Percentiles rank a stretch among this genome's conserved stretches.
Evolutionary conservation across 2,329 filamentous ascomycete genomes (phyloP).

Genomic region (Scopulariopsis brevicaulis): DNA sequence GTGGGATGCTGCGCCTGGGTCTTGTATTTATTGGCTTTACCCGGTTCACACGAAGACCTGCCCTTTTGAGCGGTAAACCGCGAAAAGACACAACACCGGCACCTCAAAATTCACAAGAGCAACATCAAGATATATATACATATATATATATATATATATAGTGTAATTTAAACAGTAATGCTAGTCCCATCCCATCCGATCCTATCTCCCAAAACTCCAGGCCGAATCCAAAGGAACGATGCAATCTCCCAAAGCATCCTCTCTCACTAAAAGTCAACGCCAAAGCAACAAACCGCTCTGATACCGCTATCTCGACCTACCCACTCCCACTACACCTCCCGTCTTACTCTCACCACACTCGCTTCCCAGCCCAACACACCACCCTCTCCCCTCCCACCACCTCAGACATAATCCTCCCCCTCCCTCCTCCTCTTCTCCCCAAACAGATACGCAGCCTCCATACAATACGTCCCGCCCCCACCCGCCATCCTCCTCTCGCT

Average conservation of each 20-base stretch:
- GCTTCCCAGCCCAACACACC: neutral
- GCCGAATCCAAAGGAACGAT: neutral
- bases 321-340: neutral
- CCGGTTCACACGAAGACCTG: too few species aligned
- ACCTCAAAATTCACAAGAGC: too few species aligned
- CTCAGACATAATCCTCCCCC: constrained; percentile 3
- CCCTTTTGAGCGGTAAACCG: too few species aligned
- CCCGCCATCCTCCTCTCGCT: constrained; percentile 67
- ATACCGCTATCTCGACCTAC: neutral
- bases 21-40: too few species aligned
- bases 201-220: neutral
- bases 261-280: neutral
- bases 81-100: too few species aligned
- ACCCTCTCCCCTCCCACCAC: neutral
- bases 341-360: neutral
- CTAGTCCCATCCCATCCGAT: neutral
- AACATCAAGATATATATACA: too few species aligned
- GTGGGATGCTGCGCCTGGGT: too few species aligned
- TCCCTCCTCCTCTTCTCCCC: constrained; percentile 42
- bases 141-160: too few species aligned
- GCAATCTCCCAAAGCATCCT: neutral
- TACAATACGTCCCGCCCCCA: constrained; percentile 68
- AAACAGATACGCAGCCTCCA: constrained; percentile 84
- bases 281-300: neutral
- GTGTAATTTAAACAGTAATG: neutral